These are phyloP conservation scores for Paracamarosporium sp. DNA, from an alignment of 2,329 filamentous ascomycete species.

Conservation along the genomic window DNA sequence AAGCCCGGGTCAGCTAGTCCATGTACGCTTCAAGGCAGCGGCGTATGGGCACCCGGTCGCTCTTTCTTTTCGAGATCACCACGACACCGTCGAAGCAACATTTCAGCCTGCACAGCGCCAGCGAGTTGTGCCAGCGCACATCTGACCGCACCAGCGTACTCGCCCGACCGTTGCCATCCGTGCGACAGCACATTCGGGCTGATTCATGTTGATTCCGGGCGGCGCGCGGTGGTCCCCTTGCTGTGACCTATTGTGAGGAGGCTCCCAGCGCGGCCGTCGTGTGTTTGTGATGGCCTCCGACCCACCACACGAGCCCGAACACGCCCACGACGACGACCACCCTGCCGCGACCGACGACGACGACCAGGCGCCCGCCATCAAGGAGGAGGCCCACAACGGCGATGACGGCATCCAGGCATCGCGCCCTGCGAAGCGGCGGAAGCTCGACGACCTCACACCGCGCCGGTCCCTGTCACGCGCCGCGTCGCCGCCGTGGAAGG, in stretches of 20 bases:
- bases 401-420: constrained; percentile 32
- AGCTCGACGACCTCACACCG: constrained; percentile 50
- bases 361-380: constrained; percentile 36
- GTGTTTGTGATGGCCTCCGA: constrained; percentile 41
- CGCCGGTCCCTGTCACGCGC: constrained; percentile 51
- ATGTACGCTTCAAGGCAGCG: constrained; percentile 2
- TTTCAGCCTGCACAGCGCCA: constrained; percentile 32
- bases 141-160: constrained; percentile 38
- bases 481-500: constrained; percentile 93
- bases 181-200: constrained; percentile 29
- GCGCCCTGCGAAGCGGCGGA: constrained; percentile 67
- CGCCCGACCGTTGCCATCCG: constrained; percentile 21
- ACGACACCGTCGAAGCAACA: constrained; percentile 24
- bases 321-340: constrained; percentile 25
- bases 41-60: constrained; percentile 1
- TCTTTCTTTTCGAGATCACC: constrained; percentile 29
- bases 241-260: constrained; percentile 19
- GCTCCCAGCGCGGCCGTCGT: constrained; percentile 23
- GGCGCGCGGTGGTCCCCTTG: constrained; percentile 38
- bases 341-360: constrained; percentile 24
- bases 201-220: constrained; percentile 37
- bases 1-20: constrained; percentile 14
- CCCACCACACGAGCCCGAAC: constrained; percentile 30
- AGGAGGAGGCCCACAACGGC: constrained; percentile 19
- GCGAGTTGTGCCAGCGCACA: constrained; percentile 31